A percentile compares a stretch with the other conserved stretches of the same genome.
These are phyloP conservation scores for Coemansia sp. DNA, from an alignment of 192 early-diverging fungal genomes.

Conservation along the genomic window DNA sequence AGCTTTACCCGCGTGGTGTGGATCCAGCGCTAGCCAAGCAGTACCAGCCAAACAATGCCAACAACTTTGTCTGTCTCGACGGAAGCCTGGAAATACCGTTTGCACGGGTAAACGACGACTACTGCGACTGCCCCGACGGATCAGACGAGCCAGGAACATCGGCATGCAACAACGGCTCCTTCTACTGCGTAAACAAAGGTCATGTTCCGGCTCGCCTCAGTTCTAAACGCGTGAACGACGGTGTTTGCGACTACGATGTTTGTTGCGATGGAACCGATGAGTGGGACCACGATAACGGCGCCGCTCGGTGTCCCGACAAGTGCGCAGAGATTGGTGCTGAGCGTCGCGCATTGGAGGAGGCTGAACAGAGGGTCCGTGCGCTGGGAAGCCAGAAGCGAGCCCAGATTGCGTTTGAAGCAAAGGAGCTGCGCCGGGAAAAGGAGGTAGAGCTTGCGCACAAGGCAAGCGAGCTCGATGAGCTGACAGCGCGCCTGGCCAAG, in stretches of 20 bases:
- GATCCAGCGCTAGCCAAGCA: slow-evolving; percentile 21
- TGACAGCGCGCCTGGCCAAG: slow-evolving; percentile 15
- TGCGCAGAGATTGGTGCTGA: slow-evolving; percentile 66
- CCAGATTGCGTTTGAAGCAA: slow-evolving; percentile 24
- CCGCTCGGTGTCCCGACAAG: slow-evolving; percentile 66
- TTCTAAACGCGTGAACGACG: slow-evolving; percentile 85
- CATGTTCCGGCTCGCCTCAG: slow-evolving; percentile 70
- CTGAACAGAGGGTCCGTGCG: slow-evolving; percentile 22
- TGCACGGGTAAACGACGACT: slow-evolving; percentile 89
- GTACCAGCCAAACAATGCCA: slow-evolving; percentile 20
- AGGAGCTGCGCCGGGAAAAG: slow-evolving; percentile 25
- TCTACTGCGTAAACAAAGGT: slow-evolving; percentile 82
- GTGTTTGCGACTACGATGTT: slow-evolving; percentile 83
- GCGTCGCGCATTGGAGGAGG: slow-evolving; percentile 37
- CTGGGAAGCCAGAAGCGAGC: slow-evolving; percentile 21
- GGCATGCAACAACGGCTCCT: slow-evolving; percentile 78
- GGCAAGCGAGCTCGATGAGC: slow-evolving; percentile 8
- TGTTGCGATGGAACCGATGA: slow-evolving; percentile 98
- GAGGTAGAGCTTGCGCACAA: slow-evolving; percentile 19
- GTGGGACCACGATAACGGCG: slow-evolving; percentile 49
- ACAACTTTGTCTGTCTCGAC: slow-evolving; percentile 73
- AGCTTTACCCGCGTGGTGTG: slow-evolving; percentile 27
- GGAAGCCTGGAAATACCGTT: slow-evolving; percentile 68
- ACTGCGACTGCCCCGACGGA: slow-evolving; percentile 95
- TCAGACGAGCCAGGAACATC: slow-evolving; percentile 96